Conservation (phyloP, 306 rosid species). For the Rosa rugosa region DNA sequence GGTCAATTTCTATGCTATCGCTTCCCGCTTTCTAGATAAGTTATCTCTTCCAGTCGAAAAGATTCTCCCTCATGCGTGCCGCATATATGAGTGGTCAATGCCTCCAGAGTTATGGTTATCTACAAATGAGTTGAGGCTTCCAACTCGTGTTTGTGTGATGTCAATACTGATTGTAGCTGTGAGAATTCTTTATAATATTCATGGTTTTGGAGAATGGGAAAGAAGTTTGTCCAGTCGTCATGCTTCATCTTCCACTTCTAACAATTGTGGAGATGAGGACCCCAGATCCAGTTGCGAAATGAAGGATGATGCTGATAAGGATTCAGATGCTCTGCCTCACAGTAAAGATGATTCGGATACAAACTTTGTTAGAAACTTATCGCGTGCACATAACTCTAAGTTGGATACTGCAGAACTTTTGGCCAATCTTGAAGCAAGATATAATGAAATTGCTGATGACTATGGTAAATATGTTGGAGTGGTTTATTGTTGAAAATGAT, state of each 20-base stretch:
- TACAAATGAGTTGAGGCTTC: conserved; percentile 61
- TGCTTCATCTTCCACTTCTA: conserved; percentile 31
- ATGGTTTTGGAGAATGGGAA: conserved; percentile 92
- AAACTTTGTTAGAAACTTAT: conserved; percentile 27
- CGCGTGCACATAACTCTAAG: conserved; percentile 24
- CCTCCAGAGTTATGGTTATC: conserved; percentile 81
- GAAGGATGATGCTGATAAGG: conserved; percentile 25
- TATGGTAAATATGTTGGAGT: conserved; percentile 36
- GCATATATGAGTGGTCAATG: conserved; percentile 78
- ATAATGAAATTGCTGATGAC: conserved; percentile 48
- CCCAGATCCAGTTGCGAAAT: background rate
- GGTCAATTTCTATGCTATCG: conserved; percentile 75
- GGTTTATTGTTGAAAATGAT: background rate
- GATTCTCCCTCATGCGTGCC: conserved; percentile 64
- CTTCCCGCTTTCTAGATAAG: conserved; percentile 55
- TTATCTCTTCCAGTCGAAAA: conserved; percentile 61
- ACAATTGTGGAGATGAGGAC: conserved; percentile 13
- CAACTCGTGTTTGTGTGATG: conserved; percentile 79
- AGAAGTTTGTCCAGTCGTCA: conserved; percentile 44
- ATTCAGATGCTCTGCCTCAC: conserved; percentile 26
- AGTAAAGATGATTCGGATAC: conserved; percentile 20
- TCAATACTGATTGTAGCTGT: conserved; percentile 78
- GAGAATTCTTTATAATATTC: conserved; percentile 64
- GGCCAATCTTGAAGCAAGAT: conserved; percentile 55
- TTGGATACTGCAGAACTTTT: conserved; percentile 57